Evolutionary conservation across 2,329 filamentous ascomycete genomes (phyloP).

Genomic region (Apiospora sp.): DNA sequence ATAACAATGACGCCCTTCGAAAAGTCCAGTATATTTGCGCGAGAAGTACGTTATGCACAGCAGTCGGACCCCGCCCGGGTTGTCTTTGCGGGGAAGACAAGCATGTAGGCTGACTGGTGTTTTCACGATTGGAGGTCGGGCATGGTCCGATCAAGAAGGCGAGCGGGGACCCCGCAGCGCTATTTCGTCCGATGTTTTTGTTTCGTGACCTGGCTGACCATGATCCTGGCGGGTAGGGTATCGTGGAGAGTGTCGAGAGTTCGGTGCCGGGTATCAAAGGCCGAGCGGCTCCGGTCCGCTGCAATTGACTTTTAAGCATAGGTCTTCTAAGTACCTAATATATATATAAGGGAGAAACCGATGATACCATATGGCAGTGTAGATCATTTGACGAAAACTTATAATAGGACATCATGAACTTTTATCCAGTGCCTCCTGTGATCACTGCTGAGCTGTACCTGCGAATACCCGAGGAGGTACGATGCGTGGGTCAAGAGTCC

Average conservation of each 20-base stretch:
- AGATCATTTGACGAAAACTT: neutral
- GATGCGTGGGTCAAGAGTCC: slow-evolving; percentile 43
- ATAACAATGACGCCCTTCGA: neutral
- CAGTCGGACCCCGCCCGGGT: neutral
- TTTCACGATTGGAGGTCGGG: neutral
- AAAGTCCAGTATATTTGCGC: neutral
- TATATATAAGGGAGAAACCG: neutral
- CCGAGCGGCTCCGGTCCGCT: neutral
- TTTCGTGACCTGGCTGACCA: neutral
- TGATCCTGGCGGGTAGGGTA: neutral
- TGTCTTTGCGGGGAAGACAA: neutral
- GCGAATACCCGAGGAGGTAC: slow-evolving; percentile 45
- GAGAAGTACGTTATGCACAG: neutral
- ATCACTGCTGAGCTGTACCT: slow-evolving; percentile 46
- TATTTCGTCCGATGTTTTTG: neutral
- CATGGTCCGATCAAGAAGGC: neutral
- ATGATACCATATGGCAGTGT: neutral
- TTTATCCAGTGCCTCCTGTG: slow-evolving; percentile 43
- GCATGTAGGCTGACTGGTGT: neutral
- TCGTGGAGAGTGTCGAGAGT: neutral
- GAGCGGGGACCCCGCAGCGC: slow-evolving; percentile 9
- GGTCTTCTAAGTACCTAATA: neutral
- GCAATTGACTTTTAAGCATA: neutral
- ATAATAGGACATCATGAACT: slow-evolving; percentile 41
- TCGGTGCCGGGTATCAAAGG: neutral